A percentile compares a stretch with the other conserved stretches of the same genome.
Evolutionary conservation across 192 early-diverging fungal species (phyloP).

Genomic region (Linnemannia exigua): DNA sequence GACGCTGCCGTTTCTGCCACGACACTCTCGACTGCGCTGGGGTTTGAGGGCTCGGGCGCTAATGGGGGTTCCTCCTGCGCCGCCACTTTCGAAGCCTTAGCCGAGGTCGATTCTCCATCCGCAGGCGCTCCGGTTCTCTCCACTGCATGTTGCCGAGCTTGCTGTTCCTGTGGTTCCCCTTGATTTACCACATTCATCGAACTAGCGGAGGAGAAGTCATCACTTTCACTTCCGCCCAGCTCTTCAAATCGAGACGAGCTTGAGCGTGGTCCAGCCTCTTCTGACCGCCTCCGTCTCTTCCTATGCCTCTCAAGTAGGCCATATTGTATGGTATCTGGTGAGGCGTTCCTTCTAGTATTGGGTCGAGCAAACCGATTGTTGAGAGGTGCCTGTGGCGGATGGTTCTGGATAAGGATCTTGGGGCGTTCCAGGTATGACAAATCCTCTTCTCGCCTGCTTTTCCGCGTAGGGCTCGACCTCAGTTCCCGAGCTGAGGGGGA

Average conservation of each 20-base stretch:
- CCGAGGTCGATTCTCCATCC: background rate
- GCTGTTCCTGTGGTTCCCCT: background rate
- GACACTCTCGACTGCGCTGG: background rate
- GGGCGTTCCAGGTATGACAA: conserved; percentile 20
- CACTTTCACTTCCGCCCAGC: background rate
- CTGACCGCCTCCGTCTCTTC: background rate
- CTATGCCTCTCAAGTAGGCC: background rate
- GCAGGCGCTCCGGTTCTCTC: background rate
- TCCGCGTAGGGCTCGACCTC: background rate
- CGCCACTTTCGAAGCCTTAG: background rate
- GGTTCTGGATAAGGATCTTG: background rate
- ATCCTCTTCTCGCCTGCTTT: conserved; percentile 6
- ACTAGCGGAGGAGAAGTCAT: background rate
- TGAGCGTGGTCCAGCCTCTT: background rate
- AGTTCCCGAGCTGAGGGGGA: background rate
- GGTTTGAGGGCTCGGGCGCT: background rate
- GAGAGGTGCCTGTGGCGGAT: conserved; percentile 14
- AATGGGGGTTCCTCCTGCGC: background rate
- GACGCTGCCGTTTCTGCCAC: background rate
- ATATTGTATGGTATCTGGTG: background rate
- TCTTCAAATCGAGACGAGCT: background rate
- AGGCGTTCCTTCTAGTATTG: conserved; percentile 5
- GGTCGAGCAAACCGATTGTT: conserved; percentile 26
- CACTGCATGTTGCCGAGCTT: background rate
- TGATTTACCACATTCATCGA: background rate